Base-by-base conservation (phyloP, 352 stramenopile species). In the Phytophthora chlamydospora region DNA sequence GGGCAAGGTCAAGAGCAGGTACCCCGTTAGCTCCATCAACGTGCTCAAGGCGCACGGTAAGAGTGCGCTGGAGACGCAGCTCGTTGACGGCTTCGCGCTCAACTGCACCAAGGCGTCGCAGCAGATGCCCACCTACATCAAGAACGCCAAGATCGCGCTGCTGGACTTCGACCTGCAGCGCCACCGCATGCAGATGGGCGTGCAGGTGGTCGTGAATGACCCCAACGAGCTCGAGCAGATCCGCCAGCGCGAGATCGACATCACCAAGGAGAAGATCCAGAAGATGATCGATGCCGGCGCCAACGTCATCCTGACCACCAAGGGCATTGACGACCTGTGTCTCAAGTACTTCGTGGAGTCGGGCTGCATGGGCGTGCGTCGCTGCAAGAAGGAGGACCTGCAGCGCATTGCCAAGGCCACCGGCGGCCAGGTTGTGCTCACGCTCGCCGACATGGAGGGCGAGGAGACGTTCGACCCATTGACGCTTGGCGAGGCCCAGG, bases 271-370 rank as follows among this genome's bases (percentile, higher is more conserved):
- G 78, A 98, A 98, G 71, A 99, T 99, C 74, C 87, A 99, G 73
- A 99, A 99, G 77, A 99, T 99, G 75, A 87, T 99, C 14, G 86
- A 98, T 51, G 85, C 97, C 24, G 98, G 98, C 38, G 97, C 97
- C 41, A 99, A 98, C 58, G 97, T 99, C 29, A 97, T 99, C 32
- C 76, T 99, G 42, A 99, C 97, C n/a, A 99, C 97, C 51, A 99
- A 99, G 83, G 98, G 97, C 61, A 99, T 99, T 63, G 98, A 99
- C 74, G 98, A 99, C 75, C 71, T 99, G 34, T 99, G 96, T 64
- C 91, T 99, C 63, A 99, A 99, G 80, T 99, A 99, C 82, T 99
- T 99, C 85, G 98, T 99, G 19, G 97, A 99, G 80, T 93, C 95
- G 0, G 95, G 94, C 21, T 97, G 90, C 67, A 98, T 99, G 73